A percentile compares a stretch with the other conserved stretches of the same genome.
These are phyloP conservation scores for Myxozyma lipomycoides DNA, from an alignment of 805 yeast species.

Conservation along the genomic window DNA sequence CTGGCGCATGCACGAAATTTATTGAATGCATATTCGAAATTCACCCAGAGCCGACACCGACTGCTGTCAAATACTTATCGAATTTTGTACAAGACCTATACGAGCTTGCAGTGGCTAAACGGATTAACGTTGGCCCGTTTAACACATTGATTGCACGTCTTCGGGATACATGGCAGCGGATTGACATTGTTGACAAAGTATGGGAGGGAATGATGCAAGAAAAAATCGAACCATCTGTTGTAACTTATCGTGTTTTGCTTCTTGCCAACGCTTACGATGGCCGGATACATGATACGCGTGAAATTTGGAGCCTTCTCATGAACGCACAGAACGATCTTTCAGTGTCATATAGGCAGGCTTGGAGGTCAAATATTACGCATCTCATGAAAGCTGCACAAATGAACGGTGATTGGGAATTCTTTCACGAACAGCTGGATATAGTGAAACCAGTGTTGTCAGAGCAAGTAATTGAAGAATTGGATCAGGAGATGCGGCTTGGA, in stretches of 20 bases:
- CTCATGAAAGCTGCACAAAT: conserved; percentile 6
- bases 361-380: conserved; percentile 11
- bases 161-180: conserved; percentile 1
- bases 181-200: conserved; percentile 4
- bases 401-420: conserved; percentile 15
- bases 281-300: neutral
- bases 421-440: neutral
- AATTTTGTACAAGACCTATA: neutral
- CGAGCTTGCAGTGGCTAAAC: neutral
- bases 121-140: neutral
- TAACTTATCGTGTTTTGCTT: conserved; percentile 14
- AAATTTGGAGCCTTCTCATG: conserved; percentile 6
- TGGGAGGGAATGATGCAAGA: conserved; percentile 11
- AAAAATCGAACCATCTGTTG: conserved; percentile 8
- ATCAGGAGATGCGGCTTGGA: neutral
- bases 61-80: neutral
- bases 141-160: conserved; percentile 7
- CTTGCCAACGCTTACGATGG: conserved; percentile 2
- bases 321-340: conserved; percentile 2
- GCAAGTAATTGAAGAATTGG: neutral
- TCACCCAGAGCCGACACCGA: neutral
- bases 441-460: neutral
- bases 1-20: neutral
- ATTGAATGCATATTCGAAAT: conserved; percentile 3
- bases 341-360: conserved; percentile 1